Percentiles rank a stretch among this genome's conserved stretches.
Evolutionary conservation across 164 flowering plant species (phyloP).

Genomic region (Macadamia integrifolia): DNA sequence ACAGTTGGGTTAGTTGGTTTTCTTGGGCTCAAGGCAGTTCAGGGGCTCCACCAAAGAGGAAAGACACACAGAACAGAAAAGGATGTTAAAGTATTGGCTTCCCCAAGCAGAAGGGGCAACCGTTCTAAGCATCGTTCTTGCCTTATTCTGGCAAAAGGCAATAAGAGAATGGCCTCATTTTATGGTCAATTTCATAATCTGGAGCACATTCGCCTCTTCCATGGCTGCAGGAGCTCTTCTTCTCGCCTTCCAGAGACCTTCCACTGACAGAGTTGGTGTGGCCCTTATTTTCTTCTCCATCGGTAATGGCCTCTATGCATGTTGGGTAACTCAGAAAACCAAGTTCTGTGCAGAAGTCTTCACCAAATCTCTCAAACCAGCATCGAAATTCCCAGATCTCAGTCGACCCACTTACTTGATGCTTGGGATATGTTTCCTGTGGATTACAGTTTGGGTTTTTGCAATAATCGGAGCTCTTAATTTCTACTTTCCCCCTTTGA

Average conservation of each 20-base stretch:
- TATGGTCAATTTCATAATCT: constrained; percentile 66
- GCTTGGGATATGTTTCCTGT: too few species aligned
- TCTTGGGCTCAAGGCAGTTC: constrained; percentile 57
- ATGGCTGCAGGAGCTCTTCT: constrained; percentile 70
- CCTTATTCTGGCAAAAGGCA: constrained; percentile 73
- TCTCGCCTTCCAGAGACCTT: constrained; percentile 68
- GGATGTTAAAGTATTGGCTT: constrained; percentile 39
- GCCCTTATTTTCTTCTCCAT: constrained; percentile 52
- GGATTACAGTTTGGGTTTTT: too few species aligned
- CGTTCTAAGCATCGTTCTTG: constrained; percentile 57
- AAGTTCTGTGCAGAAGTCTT: constrained; percentile 46
- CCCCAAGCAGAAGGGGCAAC: constrained; percentile 79
- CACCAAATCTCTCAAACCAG: constrained; percentile 59
- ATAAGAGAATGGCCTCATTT: constrained; percentile 62
- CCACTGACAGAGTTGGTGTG: constrained; percentile 67
- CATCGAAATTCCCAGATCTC: constrained; percentile 54
- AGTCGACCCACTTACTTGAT: constrained; percentile 69
- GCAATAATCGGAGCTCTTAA: too few species aligned
- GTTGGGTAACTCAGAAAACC: constrained; percentile 68
- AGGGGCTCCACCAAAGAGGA: constrained; percentile 39
- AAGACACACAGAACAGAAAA: constrained; percentile 28
- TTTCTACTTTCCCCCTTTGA: too few species aligned
- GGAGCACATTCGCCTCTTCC: constrained; percentile 53
- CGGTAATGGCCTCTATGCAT: constrained; percentile 80
- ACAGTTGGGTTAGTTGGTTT: constrained; percentile 58